Percentiles rank a stretch among this genome's conserved stretches.
Conservation (phyloP, 2,329 filamentous ascomycete species). For the Penicillium rolfsii region DNA sequence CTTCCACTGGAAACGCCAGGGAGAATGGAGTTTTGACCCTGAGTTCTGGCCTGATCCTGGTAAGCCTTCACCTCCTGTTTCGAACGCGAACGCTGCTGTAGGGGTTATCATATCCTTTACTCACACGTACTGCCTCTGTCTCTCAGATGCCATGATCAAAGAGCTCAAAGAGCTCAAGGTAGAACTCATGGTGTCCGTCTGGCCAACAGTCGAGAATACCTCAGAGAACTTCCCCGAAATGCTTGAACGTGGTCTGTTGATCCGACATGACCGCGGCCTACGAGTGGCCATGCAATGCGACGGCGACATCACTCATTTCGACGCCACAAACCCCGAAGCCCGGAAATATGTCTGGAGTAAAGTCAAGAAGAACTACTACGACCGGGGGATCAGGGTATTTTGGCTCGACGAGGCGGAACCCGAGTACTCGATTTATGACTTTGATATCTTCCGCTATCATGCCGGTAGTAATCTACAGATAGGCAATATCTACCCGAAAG, state of each 20-base stretch:
- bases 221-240: conserved; percentile 66
- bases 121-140: not conserved
- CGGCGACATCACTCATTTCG: conserved; percentile 63
- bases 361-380: conserved; percentile 63
- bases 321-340: conserved; percentile 65
- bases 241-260: conserved; percentile 63
- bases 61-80: conserved; percentile 28
- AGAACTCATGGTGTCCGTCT: conserved; percentile 71
- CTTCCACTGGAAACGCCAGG: conserved; percentile 69
- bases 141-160: conserved; percentile 61
- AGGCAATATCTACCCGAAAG: conserved; percentile 63
- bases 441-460: conserved; percentile 67
- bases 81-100: not conserved
- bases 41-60: conserved; percentile 67
- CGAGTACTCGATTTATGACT: conserved; percentile 67
- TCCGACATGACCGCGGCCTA: conserved; percentile 63
- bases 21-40: conserved; percentile 69
- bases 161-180: conserved; percentile 63
- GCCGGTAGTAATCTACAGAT: conserved; percentile 58
- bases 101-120: not conserved
- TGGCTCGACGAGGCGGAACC: conserved; percentile 73
- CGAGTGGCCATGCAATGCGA: conserved; percentile 62
- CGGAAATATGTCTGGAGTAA: conserved; percentile 63
- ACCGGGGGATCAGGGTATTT: conserved; percentile 65
- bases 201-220: conserved; percentile 65